Evolutionary conservation across 176 grass and related monocot genomes (phyloP).

Genomic region (Avena sativa): DNA sequence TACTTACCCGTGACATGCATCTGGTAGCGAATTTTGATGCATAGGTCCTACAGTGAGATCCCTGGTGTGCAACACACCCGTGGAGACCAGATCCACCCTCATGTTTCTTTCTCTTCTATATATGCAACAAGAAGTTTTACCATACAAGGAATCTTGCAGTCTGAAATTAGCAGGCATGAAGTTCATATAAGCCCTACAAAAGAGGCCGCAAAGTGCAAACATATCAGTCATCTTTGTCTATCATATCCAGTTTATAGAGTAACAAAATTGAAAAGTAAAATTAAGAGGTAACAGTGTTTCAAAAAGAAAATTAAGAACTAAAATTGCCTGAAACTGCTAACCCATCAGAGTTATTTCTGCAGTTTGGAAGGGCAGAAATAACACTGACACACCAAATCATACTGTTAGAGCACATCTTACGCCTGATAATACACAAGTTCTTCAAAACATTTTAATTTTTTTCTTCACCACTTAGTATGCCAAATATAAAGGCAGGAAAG

Average conservation of each 20-base stretch:
- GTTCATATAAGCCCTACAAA: background rate
- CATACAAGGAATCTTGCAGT: background rate
- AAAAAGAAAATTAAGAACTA: background rate
- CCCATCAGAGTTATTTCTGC: background rate
- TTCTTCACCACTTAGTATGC: background rate
- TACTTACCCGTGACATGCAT: too few species aligned
- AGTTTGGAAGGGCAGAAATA: background rate
- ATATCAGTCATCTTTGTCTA: background rate
- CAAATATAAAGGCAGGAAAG: background rate
- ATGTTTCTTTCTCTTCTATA: background rate
- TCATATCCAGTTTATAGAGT: slow-evolving; percentile 5
- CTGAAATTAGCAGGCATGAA: background rate
- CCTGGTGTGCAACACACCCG: too few species aligned
- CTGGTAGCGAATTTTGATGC: too few species aligned
- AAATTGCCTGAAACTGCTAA: background rate
- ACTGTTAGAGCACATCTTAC: background rate
- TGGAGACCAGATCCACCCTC: too few species aligned
- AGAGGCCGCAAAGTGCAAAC: background rate
- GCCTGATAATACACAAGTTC: background rate
- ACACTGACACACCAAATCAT: background rate
- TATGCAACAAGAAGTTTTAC: background rate
- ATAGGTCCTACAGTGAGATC: too few species aligned
- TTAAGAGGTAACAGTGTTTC: background rate
- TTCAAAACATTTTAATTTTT: background rate
- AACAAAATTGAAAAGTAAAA: slow-evolving; percentile 4